Base-by-base conservation (phyloP, 2,329 filamentous ascomycete species). In the Furcasterigmium furcatum region DNA sequence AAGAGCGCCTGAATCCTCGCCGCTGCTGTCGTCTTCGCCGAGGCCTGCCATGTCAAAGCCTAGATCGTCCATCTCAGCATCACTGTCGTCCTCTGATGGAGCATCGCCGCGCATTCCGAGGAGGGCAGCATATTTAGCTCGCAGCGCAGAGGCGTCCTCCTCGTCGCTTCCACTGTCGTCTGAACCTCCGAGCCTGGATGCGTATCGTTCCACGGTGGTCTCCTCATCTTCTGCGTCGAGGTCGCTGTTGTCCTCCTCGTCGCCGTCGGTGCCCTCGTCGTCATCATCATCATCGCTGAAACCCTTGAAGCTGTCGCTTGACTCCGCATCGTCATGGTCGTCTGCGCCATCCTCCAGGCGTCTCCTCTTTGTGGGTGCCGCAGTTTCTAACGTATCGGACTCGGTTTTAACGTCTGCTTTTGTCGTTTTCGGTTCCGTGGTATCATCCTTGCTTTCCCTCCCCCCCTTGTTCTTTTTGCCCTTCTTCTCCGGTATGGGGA, bases 401-500 rank as follows among this genome's bases (percentile, higher is more conserved):
- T n/a, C n/a, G n/a, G n/a, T n/a, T n/a, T n/a, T n/a, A n/a, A n/a
- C n/a, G n/a, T n/a, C n/a, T n/a, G n/a, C n/a, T n/a, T n/a, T n/a
- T 7, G 58, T 49, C 18, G 55, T 53, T 34, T 65, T 57, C 14
- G 65, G 56, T 22, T 58, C 53, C 39, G 60, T 59, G 16, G 62
- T 58, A 12, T 62, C 59, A 24, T 58, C 52, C 49, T 64, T 64
- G 18, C 54, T 54, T 52, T 62, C 64, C 38, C 58, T 60, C 10
- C 50, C 50, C 9, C 58, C 58, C 49, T 63, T 66, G 5, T 59
- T 60, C 46, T 60, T 58, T 52, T 65, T 68, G 51, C 56, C 63
- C 56, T 57, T 62, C 54, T 68, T 74, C 35, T 73, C 70, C 1
- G 77, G 75, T 44, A 72, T 61, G 4, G 72, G 59, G 1, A 82